These are phyloP conservation scores for Taphrina sp. DNA, from an alignment of 1,139 yeast species.

Conservation along the genomic window DNA sequence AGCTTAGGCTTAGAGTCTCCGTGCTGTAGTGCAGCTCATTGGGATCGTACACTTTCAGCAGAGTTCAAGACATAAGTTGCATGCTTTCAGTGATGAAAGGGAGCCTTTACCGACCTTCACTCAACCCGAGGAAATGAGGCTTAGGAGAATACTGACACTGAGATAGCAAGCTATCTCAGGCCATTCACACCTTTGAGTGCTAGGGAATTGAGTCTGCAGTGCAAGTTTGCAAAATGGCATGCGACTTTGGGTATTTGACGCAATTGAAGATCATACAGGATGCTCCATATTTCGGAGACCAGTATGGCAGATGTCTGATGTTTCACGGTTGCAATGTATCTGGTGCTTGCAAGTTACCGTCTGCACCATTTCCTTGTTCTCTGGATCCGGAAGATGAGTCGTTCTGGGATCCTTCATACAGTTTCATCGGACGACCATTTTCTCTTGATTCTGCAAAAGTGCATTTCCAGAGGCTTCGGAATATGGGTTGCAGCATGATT, in stretches of 20 bases:
- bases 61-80: too few species aligned
- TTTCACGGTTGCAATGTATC: slow-evolving; percentile 29
- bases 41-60: too few species aligned
- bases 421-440: slow-evolving; percentile 79
- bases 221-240: not conserved
- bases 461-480: slow-evolving; percentile 67
- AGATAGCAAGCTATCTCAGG: too few species aligned
- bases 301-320: slow-evolving; percentile 19
- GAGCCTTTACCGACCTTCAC: too few species aligned
- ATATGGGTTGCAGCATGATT: slow-evolving; percentile 78
- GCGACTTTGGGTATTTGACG: slow-evolving; percentile 1
- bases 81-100: too few species aligned
- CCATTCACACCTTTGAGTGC: too few species aligned
- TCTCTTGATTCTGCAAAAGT: slow-evolving; percentile 66
- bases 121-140: too few species aligned
- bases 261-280: not conserved
- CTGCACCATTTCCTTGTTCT: not conserved
- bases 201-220: too few species aligned
- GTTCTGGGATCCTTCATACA: slow-evolving; percentile 65
- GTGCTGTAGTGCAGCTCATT: too few species aligned
- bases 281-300: slow-evolving; percentile 22
- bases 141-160: too few species aligned
- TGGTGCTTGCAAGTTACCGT: slow-evolving; percentile 26
- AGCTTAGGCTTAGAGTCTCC: too few species aligned
- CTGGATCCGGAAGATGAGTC: slow-evolving; percentile 42